Conservation (phyloP, 1,139 yeast species). For the Kodamaea sp. region DNA sequence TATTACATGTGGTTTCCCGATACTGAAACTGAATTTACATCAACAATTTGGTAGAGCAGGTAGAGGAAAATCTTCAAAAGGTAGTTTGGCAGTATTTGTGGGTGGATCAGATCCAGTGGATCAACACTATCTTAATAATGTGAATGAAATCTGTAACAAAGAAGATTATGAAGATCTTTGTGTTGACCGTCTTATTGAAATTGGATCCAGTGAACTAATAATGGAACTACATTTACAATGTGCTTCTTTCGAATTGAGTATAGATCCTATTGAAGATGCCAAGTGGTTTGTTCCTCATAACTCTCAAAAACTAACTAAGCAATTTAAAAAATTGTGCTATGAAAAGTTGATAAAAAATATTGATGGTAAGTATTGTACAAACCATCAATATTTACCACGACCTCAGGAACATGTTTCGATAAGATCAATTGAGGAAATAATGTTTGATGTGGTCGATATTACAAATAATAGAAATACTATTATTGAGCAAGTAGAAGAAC, state of each 20-base stretch:
- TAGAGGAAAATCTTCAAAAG: conserved; percentile 64
- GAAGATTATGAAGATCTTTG: conserved; percentile 41
- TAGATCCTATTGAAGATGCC: conserved; percentile 49
- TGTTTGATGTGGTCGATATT: conserved; percentile 82
- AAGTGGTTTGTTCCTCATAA: conserved; percentile 47
- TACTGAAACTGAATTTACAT: conserved; percentile 78
- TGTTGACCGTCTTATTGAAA: conserved; percentile 36
- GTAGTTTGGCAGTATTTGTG: conserved; percentile 68
- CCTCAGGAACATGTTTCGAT: conserved; percentile 72
- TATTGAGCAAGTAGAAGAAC: conserved; percentile 87
- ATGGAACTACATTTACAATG: conserved; percentile 86
- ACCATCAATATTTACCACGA: conserved; percentile 69
- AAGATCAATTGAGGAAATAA: conserved; percentile 78
- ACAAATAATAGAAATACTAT: conserved; percentile 71
- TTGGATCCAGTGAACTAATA: conserved; percentile 37
- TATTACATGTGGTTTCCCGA: conserved; percentile 86
- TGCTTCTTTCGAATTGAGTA: conserved; percentile 84
- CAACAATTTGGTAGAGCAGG: conserved; percentile 98
- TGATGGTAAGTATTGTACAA: conserved; percentile 55
- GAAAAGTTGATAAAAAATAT: conserved; percentile 45
- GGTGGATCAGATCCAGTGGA: conserved; percentile 86
- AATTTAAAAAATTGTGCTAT: conserved; percentile 36
- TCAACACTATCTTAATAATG: conserved; percentile 74
- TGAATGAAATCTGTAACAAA: conserved; percentile 55
- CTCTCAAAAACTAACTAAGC: conserved; percentile 16